Evolutionary conservation across 306 rosid genomes (phyloP).

Genomic region (Luffa acutangula): DNA sequence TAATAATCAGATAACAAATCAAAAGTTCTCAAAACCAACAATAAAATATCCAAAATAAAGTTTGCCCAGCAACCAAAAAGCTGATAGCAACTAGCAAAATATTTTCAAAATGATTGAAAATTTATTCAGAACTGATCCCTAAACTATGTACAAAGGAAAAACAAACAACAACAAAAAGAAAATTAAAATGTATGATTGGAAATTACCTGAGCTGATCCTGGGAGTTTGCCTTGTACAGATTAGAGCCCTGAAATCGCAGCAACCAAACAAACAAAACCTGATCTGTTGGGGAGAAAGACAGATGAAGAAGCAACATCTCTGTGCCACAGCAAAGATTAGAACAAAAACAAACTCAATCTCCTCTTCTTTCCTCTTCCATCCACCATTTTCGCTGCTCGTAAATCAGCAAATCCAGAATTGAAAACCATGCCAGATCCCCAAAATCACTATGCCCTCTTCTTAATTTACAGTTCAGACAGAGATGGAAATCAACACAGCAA

Average conservation of each 20-base stretch:
- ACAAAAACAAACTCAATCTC: neutral
- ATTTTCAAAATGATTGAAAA: neutral
- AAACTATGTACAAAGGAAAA: no score
- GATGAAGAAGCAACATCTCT: neutral
- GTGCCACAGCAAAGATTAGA: neutral
- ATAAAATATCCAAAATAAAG: neutral
- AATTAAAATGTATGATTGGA: neutral
- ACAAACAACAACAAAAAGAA: neutral
- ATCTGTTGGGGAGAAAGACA: neutral
- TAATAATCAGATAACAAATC: no score
- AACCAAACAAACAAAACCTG: conserved; percentile 5
- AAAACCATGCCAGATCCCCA: neutral
- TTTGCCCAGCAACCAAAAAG: no score
- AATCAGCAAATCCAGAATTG: neutral
- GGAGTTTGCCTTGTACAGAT: neutral
- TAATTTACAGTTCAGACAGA: neutral
- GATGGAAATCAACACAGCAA: neutral
- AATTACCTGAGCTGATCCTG: neutral
- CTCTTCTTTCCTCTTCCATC: neutral
- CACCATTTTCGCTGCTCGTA: neutral
- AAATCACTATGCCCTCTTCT: neutral
- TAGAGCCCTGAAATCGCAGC: neutral
- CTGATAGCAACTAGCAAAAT: neutral
- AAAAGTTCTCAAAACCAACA: no score
- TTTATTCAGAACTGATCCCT: no score